These are phyloP conservation scores for Dissophora globulifera DNA, from an alignment of 192 early-diverging fungal genomes.

Conservation along the genomic window DNA sequence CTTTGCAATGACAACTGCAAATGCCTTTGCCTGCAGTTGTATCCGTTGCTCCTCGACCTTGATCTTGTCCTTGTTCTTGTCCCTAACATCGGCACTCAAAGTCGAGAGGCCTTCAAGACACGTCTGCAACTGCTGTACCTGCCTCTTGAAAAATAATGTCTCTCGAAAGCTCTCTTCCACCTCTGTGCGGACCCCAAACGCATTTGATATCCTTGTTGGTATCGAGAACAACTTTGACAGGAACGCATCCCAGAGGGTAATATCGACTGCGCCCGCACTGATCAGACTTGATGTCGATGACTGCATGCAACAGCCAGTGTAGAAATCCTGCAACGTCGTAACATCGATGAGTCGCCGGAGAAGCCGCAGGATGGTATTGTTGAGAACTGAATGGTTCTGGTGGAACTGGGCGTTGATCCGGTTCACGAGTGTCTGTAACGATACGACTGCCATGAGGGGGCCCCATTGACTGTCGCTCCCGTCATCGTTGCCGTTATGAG, in stretches of 20 bases:
- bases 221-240: conserved; percentile 36
- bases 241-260: conserved; percentile 22
- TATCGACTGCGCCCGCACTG: neutral
- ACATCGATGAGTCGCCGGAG: conserved; percentile 9
- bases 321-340: conserved; percentile 19
- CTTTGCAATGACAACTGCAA: conserved; percentile 18
- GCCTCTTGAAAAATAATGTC: conserved; percentile 13
- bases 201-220: conserved; percentile 36
- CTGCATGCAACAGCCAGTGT: neutral
- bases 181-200: conserved; percentile 3
- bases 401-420: conserved; percentile 21
- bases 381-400: conserved; percentile 43
- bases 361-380: conserved; percentile 31
- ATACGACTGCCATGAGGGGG: conserved; percentile 15
- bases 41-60: no score
- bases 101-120: neutral
- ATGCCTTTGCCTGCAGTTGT: neutral
- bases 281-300: neutral
- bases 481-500: no score
- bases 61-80: neutral
- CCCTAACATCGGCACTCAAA: neutral
- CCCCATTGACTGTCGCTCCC: no score
- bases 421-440: conserved; percentile 30
- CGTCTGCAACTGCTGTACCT: conserved; percentile 12
- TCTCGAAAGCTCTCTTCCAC: conserved; percentile 35